These are phyloP conservation scores for Diaporthe vexans DNA, from an alignment of 2,329 filamentous ascomycete genomes.

Conservation along the genomic window DNA sequence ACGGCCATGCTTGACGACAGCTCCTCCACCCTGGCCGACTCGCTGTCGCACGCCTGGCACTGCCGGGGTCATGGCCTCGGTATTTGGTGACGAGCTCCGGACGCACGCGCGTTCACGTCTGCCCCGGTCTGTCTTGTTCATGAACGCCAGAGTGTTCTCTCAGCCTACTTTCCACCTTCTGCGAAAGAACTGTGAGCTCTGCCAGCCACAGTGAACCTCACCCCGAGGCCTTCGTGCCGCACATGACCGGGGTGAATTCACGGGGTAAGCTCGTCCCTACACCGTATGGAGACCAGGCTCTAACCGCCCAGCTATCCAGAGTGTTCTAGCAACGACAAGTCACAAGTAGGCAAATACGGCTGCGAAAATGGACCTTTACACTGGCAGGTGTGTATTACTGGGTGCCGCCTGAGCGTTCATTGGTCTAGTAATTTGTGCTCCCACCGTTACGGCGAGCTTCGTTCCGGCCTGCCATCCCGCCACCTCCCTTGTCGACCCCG, in stretches of 20 bases:
- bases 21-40: not conserved
- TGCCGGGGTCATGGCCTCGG: conserved; percentile 8
- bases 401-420: conserved; percentile 21
- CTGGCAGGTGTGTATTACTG: not conserved
- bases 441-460: not conserved
- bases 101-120: conserved; percentile 1
- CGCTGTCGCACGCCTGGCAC: not conserved
- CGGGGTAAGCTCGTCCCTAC: conserved; percentile 26
- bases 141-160: not conserved
- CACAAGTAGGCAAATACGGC: not conserved
- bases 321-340: not conserved
- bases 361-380: not conserved
- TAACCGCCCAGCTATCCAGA: conserved; percentile 5
- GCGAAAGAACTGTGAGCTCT: not conserved
- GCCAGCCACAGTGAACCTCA: no score
- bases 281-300: not conserved
- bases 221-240: not conserved
- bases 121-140: not conserved
- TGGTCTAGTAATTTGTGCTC: conserved; percentile 30
- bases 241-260: not conserved
- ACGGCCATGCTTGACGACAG: not conserved
- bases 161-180: not conserved
- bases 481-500: not conserved
- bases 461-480: conserved; percentile 1
- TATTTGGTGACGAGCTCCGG: not conserved